Evolutionary conservation across 73 alveolate genomes (phyloP).

Genomic region (Loxodes magnus): DNA sequence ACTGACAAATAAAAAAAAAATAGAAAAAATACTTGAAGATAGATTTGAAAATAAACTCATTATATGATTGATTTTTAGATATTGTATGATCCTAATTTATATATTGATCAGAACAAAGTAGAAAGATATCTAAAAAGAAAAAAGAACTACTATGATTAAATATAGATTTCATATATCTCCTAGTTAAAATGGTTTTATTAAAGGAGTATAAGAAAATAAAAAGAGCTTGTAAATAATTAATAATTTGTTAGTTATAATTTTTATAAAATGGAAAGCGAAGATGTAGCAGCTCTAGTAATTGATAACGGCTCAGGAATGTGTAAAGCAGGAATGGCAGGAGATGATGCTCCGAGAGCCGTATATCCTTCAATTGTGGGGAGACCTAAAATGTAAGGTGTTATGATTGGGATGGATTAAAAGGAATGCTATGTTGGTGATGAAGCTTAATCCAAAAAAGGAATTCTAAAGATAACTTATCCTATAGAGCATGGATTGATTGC

Average conservation of each 20-base stretch:
- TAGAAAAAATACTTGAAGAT: conserved; percentile 4
- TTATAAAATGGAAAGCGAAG: conserved; percentile 54
- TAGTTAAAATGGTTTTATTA: not conserved
- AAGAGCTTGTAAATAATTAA: not conserved
- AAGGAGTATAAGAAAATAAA: no score
- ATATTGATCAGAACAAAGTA: not conserved
- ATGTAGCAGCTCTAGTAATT: conserved; percentile 65
- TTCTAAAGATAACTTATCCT: conserved; percentile 35
- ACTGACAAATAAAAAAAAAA: not conserved
- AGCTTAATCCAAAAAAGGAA: conserved; percentile 40
- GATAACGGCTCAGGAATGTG: conserved; percentile 94
- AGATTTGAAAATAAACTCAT: no score
- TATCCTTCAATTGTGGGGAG: conserved; percentile 82
- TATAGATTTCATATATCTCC: not conserved
- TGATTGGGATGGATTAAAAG: conserved; percentile 74
- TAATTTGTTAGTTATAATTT: not conserved
- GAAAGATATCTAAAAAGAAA: not conserved
- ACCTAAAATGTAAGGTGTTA: conserved; percentile 59
- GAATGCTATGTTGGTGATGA: conserved; percentile 70
- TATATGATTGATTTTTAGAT: no score
- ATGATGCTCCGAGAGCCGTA: conserved; percentile 88
- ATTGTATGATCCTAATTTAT: not conserved
- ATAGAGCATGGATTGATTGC: conserved; percentile 50
- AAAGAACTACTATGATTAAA: not conserved
- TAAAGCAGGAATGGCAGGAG: conserved; percentile 97